Evolutionary conservation across 805 yeast genomes (phyloP), one percentile per base, ranked within the genome.

Genomic region (Candida quercuum): DNA sequence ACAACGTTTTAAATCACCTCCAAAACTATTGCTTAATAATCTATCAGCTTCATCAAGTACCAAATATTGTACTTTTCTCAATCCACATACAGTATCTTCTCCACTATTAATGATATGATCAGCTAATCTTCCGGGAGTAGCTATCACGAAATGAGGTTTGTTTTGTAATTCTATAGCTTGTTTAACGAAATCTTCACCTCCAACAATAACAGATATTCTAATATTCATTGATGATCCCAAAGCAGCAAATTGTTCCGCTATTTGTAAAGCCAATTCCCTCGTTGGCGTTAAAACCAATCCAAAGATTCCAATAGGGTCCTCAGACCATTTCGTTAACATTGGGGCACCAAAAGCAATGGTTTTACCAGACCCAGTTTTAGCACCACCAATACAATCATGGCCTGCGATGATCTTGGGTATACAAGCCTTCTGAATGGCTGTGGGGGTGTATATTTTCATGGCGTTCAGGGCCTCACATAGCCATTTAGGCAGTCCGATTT

Each of bases 301-400:
- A 60, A 71, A 93, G 27, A 93, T 84, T 1, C 97, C 99, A 59
- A 74, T 74, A 1, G 99, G 99, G 57, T 93, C 98, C 47, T 81
- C 84, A 0, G 97, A 85, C 96, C 98, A 93, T 54, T 82, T 72
- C 1, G 95, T 78, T 39, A 93, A 67, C 86, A 93, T 91, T 2
- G 99, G 99, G n/a, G 87, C 94, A 1, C 91, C 98, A 71, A 93
- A 93, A 1, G 98, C 96, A 17, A 93, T 79, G 2, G 99, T 93
- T 58, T 93, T 93, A 74, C 99, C 99, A 14, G 95, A 82, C 62
- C 99, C 99, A 0, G 99, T 93, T 59, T 85, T 85, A 23, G 99
- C 99, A 30, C 99, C 99, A 36, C 99, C 99, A 36, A 93, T 91
- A 62, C 96, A 89, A 59, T 89, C 96, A 48, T 80, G 74, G 7